phyloP scores from a whole-genome alignment of 1,284 basidiomycete species.

The Rhodotorula sp. region DNA sequence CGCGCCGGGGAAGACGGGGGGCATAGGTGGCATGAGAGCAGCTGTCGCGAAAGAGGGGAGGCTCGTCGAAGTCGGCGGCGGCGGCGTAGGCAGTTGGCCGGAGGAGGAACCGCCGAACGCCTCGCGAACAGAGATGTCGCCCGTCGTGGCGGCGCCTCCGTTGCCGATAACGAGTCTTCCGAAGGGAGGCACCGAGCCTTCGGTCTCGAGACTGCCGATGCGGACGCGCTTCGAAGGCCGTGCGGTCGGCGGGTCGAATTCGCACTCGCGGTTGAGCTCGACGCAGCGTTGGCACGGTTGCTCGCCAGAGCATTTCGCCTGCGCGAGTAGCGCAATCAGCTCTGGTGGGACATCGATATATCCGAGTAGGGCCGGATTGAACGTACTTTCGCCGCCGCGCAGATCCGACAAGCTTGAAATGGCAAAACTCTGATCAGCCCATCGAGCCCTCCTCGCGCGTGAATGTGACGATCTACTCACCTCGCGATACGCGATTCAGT shows the following conservation, averaged over 20 bases:
- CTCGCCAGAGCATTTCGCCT: constrained; percentile 2
- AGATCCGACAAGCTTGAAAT: background rate
- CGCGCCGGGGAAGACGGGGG: background rate
- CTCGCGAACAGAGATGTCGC: background rate
- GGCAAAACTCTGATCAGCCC: background rate
- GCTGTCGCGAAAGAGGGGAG: background rate
- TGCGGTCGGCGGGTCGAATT: background rate
- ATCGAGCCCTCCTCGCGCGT: no score
- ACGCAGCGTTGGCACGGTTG: constrained; percentile 2
- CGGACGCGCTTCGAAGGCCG: constrained; percentile 5
- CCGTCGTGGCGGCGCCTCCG: background rate
- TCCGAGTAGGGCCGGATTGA: background rate
- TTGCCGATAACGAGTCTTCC: no score
- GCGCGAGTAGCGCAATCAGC: background rate
- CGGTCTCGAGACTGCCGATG: background rate
- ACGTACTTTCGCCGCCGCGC: constrained; percentile 3
- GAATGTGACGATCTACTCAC: background rate
- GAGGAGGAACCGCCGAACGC: background rate
- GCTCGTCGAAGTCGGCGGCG: background rate
- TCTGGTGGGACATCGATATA: no score
- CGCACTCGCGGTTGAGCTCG: constrained; percentile 1
- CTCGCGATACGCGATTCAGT: background rate
- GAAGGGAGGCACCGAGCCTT: no score
- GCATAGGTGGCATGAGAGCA: background rate
- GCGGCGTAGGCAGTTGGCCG: background rate